Percentiles rank a stretch among this genome's conserved stretches.
phyloP scores from a whole-genome alignment of 73 alveolate species.

The Uronychia binucleata region DNA sequence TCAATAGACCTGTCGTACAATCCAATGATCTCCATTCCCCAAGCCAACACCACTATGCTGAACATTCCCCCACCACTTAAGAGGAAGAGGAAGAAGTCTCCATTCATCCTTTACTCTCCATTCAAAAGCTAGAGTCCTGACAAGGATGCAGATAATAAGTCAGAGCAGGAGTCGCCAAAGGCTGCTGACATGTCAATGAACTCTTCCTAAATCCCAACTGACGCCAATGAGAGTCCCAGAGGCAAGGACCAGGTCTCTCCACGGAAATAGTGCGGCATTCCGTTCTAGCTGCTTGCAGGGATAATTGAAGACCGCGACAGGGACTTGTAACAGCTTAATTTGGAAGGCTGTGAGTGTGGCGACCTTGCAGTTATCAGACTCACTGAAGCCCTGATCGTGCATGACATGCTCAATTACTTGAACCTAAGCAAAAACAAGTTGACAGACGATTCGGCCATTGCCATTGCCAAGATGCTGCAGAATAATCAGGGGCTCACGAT shows the following conservation, averaged over 20 bases:
- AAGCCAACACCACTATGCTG: not conserved
- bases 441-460: constrained; percentile 42
- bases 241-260: too few relatives aligned
- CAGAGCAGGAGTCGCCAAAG: constrained; percentile 10
- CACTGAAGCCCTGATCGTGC: constrained; percentile 2
- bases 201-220: not conserved
- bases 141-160: not conserved
- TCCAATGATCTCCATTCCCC: constrained; percentile 9
- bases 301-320: not conserved
- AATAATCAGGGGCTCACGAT: constrained; percentile 17
- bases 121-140: not conserved
- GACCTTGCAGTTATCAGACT: constrained; percentile 15
- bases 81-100: constrained; percentile 24
- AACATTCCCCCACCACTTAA: not conserved
- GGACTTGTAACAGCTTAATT: not conserved
- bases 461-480: constrained; percentile 20
- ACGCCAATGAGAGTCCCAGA: not conserved
- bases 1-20: constrained; percentile 43
- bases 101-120: constrained; percentile 38
- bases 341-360: not conserved
- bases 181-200: constrained; percentile 9
- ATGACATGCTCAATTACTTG: constrained; percentile 15
- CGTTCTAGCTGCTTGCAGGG: not conserved
- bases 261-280: not conserved
- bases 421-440: constrained; percentile 41